Percentiles rank a stretch among this genome's conserved stretches.
Evolutionary conservation across 805 yeast species (phyloP).

Genomic region (Ogataea sp.): DNA sequence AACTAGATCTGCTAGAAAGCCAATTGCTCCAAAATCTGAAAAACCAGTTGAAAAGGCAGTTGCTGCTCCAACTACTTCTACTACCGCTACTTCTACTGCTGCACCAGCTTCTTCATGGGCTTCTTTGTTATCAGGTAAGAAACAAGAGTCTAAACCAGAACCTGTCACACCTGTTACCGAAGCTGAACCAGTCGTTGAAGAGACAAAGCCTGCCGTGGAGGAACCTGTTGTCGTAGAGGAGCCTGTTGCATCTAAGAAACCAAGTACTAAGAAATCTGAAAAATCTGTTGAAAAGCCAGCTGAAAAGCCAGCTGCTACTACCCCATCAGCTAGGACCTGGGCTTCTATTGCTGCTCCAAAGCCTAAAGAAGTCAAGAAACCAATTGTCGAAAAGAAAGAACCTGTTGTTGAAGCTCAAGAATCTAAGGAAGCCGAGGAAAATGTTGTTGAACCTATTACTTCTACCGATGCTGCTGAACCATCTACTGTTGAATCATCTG

Average conservation of each 20-base stretch:
- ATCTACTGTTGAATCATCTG: not conserved
- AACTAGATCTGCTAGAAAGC: slow-evolving; percentile 2
- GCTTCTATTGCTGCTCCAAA: slow-evolving; percentile 18
- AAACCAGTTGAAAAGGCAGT: slow-evolving; percentile 2
- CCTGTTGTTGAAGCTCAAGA: slow-evolving; percentile 4
- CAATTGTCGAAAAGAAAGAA: slow-evolving; percentile 13
- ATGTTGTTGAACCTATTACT: slow-evolving; percentile 5
- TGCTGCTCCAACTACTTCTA: slow-evolving; percentile 2
- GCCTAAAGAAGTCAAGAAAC: slow-evolving; percentile 14
- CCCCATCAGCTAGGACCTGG: slow-evolving; percentile 14
- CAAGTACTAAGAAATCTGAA: too few species aligned
- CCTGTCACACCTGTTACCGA: not conserved
- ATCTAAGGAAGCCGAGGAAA: slow-evolving; percentile 5
- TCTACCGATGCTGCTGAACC: slow-evolving; percentile 5
- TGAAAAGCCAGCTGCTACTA: slow-evolving; percentile 7
- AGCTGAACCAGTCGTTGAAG: not conserved
- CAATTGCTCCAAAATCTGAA: slow-evolving; percentile 1
- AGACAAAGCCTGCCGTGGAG: not conserved
- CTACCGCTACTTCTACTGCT: slow-evolving; percentile 3
- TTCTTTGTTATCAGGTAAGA: not conserved
- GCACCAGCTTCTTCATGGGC: slow-evolving; percentile 1
- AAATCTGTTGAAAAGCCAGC: slow-evolving; percentile 2
- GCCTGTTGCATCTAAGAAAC: slow-evolving; percentile 3
- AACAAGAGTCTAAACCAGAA: slow-evolving; percentile 2
- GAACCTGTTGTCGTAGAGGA: not conserved